These are phyloP conservation scores for Emmonsiellopsis sp. DNA, from an alignment of 2,329 filamentous ascomycete genomes.

Conservation along the genomic window DNA sequence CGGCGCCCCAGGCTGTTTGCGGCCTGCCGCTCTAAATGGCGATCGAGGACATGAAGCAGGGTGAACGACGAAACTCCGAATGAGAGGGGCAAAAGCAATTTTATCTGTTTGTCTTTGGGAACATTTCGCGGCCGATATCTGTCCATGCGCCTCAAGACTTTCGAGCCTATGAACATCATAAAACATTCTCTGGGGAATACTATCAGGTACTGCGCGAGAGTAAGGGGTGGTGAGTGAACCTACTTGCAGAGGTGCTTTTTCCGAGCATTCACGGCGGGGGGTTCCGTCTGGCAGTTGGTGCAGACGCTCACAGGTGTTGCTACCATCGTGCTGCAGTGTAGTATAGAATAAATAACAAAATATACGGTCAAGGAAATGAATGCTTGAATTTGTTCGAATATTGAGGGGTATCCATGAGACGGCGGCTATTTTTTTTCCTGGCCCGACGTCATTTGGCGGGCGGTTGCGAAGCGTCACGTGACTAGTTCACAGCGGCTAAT, in stretches of 20 bases:
- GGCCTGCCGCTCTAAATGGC: slow-evolving; percentile 57
- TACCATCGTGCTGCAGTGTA: not conserved
- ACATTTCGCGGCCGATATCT: slow-evolving; percentile 42
- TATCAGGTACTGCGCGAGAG: slow-evolving; percentile 4
- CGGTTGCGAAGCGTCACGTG: not conserved
- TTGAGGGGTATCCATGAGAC: not conserved
- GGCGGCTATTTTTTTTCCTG: not conserved
- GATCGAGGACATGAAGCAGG: slow-evolving; percentile 65
- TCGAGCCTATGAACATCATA: slow-evolving; percentile 63
- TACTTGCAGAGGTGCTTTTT: slow-evolving; percentile 12
- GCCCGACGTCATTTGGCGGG: not conserved
- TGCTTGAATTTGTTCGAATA: not conserved
- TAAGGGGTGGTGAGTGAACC: not conserved
- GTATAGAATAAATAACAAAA: not conserved
- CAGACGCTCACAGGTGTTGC: slow-evolving; percentile 14
- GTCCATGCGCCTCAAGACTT: slow-evolving; percentile 70
- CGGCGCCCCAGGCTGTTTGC: slow-evolving; percentile 51
- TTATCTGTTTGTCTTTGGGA: slow-evolving; percentile 35
- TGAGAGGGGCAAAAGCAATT: slow-evolving; percentile 69
- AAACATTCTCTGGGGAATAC: slow-evolving; percentile 57
- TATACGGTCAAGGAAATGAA: not conserved
- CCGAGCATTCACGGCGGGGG: slow-evolving; percentile 5
- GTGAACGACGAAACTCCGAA: slow-evolving; percentile 72
- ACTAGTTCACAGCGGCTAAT: not conserved
- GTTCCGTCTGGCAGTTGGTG: slow-evolving; percentile 14